These are phyloP conservation scores for Penicillium decumbens DNA, from an alignment of 2,329 filamentous ascomycete species.

Conservation along the genomic window DNA sequence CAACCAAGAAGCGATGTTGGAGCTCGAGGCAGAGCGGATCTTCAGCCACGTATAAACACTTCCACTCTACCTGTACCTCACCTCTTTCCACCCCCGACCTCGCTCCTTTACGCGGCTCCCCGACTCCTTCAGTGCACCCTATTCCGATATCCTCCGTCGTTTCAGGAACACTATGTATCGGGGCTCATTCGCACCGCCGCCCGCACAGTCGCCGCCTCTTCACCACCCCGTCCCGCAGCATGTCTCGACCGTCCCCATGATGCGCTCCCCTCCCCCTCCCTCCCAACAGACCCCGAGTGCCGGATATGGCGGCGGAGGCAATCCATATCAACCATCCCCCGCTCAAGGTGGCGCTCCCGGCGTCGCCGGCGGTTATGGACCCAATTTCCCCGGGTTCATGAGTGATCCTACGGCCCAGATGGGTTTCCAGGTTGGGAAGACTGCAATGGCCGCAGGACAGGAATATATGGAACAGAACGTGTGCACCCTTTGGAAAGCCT, in stretches of 20 bases:
- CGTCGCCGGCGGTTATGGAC: slow-evolving; percentile 43
- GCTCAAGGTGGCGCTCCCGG: slow-evolving; percentile 39
- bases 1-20: slow-evolving; percentile 18
- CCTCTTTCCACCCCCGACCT: slow-evolving; percentile 10
- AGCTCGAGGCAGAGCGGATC: slow-evolving; percentile 25
- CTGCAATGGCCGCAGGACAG: slow-evolving; percentile 82
- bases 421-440: slow-evolving; percentile 89
- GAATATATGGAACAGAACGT: slow-evolving; percentile 96
- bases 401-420: slow-evolving; percentile 93
- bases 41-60: slow-evolving; percentile 35
- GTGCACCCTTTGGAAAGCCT: slow-evolving; percentile 31
- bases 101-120: slow-evolving; percentile 3
- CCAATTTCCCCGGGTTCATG: slow-evolving; percentile 85
- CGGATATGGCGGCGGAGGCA: slow-evolving; percentile 41
- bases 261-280: slow-evolving; percentile 83
- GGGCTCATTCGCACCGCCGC: slow-evolving; percentile 69
- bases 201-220: slow-evolving; percentile 77
- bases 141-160: slow-evolving; percentile 9
- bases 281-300: slow-evolving; percentile 63
- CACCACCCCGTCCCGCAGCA: slow-evolving; percentile 98
- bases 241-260: slow-evolving; percentile 94
- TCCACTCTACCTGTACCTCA: slow-evolving; percentile 16
- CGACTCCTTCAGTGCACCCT: slow-evolving; percentile 3
- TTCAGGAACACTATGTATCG: slow-evolving; percentile 66
- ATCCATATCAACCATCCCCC: slow-evolving; percentile 47